These are phyloP conservation scores for Nidularia sp. DNA, from an alignment of 768 basidiomycete genomes.

Conservation along the genomic window DNA sequence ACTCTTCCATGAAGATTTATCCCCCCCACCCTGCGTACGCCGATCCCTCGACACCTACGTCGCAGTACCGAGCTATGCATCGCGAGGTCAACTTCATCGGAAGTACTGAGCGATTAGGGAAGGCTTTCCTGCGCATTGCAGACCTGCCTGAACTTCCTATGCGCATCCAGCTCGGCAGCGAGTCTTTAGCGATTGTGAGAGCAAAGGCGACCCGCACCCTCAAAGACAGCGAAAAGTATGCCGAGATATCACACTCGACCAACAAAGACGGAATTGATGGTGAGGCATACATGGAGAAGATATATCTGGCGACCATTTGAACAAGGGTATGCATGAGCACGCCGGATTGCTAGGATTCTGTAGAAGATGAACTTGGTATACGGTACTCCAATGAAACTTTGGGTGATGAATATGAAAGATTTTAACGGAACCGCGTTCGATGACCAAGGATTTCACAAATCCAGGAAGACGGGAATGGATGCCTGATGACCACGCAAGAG, in stretches of 20 bases:
- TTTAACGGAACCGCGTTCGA: no score
- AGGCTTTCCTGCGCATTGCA: constrained; percentile 9
- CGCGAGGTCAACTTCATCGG: constrained; percentile 4
- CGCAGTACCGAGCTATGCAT: constrained; percentile 2
- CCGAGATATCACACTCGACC: constrained; percentile 24
- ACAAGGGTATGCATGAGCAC: background rate
- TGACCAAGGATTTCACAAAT: no score
- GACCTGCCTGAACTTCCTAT: constrained; percentile 11
- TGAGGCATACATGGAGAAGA: background rate
- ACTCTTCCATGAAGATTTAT: constrained; percentile 6
- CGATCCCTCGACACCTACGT: constrained; percentile 9
- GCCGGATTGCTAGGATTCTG: no score
- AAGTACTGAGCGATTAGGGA: constrained; percentile 10
- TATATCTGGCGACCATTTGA: background rate
- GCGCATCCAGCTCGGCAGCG: constrained; percentile 17
- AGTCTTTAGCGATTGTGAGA: constrained; percentile 10
- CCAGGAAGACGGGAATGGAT: no score
- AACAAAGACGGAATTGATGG: background rate
- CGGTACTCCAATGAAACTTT: no score
- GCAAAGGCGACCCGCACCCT: constrained; percentile 25
- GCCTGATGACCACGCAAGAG: no score
- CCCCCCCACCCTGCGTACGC: constrained; percentile 17
- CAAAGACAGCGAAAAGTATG: constrained; percentile 30
- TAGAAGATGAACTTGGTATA: no score
- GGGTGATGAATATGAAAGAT: no score